These are phyloP conservation scores for Ophidiomyces ophidiicola DNA, from an alignment of 2,329 filamentous ascomycete genomes.

Conservation along the genomic window DNA sequence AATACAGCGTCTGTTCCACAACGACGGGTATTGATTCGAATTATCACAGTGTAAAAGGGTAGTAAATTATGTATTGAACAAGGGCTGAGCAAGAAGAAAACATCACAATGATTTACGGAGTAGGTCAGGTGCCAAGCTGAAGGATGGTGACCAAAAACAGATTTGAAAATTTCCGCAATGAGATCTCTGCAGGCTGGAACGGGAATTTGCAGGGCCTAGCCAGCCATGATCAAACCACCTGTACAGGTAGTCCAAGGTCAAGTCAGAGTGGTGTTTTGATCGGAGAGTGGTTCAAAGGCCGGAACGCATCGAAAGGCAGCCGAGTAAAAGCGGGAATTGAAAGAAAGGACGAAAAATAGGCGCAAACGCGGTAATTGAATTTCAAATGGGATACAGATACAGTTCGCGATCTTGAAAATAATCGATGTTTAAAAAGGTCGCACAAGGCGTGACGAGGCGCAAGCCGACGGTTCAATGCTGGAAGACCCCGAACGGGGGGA, in stretches of 20 bases:
- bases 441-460: slow-evolving; percentile 3
- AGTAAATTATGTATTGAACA: background rate
- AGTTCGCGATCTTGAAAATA: background rate
- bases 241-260: slow-evolving; percentile 1
- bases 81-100: background rate
- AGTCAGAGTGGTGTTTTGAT: background rate
- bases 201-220: slow-evolving; percentile 15
- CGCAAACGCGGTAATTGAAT: background rate
- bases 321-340: background rate
- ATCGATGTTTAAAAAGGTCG: slow-evolving; percentile 1
- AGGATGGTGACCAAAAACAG: slow-evolving; percentile 2
- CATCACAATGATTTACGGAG: background rate
- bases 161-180: slow-evolving; percentile 6
- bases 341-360: background rate
- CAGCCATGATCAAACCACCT: slow-evolving; percentile 11
- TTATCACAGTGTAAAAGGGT: background rate
- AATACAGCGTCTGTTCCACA: background rate
- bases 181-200: slow-evolving; percentile 9
- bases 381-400: background rate
- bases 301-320: background rate
- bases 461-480: background rate
- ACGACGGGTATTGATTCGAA: background rate
- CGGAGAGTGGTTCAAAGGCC: background rate
- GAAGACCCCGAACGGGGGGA: background rate
- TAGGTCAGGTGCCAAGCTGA: background rate